Conservation (phyloP, 225 moss, liverwort and hornwort genomes). For the Pseudoscleropodium purum region DNA sequence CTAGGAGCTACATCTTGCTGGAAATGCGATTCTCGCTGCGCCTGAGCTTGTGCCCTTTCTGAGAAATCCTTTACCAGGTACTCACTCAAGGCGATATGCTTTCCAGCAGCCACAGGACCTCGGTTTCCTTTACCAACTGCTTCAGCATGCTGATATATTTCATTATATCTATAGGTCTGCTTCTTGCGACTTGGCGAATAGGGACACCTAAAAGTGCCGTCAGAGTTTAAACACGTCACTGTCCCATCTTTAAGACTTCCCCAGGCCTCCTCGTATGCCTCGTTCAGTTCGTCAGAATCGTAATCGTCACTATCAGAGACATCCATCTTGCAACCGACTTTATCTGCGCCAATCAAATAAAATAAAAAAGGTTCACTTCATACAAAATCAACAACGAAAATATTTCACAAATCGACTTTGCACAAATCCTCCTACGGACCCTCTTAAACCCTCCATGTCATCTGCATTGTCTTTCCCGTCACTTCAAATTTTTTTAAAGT, state of each 20-base stretch:
- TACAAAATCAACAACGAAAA: not conserved
- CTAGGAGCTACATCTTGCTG: slow-evolving; percentile 35
- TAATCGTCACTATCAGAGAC: slow-evolving; percentile 18
- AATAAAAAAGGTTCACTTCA: not conserved
- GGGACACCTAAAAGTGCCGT: slow-evolving; percentile 75
- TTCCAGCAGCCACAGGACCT: slow-evolving; percentile 43
- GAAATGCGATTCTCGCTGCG: slow-evolving; percentile 30
- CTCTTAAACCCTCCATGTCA: not conserved
- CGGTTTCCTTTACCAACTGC: slow-evolving; percentile 54
- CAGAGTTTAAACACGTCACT: slow-evolving; percentile 29
- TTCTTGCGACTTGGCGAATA: slow-evolving; percentile 68
- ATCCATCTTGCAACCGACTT: slow-evolving; percentile 17
- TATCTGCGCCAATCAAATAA: not conserved
- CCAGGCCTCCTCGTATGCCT: slow-evolving; percentile 24
- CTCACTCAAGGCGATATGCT: slow-evolving; percentile 56
- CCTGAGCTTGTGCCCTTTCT: slow-evolving; percentile 22
- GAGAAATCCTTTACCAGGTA: slow-evolving; percentile 30
- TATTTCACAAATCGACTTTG: not conserved
- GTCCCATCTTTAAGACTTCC: slow-evolving; percentile 8
- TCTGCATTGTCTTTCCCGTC: not conserved
- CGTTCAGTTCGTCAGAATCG: slow-evolving; percentile 32
- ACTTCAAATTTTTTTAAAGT: not conserved
- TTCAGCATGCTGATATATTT: slow-evolving; percentile 63
- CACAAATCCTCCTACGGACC: not conserved
- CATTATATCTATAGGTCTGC: slow-evolving; percentile 53